A percentile compares a stretch with the other conserved stretches of the same genome.
These are phyloP conservation scores for Pseudogymnoascus sp. DNA, from an alignment of 2,329 filamentous ascomycete species.

Conservation along the genomic window DNA sequence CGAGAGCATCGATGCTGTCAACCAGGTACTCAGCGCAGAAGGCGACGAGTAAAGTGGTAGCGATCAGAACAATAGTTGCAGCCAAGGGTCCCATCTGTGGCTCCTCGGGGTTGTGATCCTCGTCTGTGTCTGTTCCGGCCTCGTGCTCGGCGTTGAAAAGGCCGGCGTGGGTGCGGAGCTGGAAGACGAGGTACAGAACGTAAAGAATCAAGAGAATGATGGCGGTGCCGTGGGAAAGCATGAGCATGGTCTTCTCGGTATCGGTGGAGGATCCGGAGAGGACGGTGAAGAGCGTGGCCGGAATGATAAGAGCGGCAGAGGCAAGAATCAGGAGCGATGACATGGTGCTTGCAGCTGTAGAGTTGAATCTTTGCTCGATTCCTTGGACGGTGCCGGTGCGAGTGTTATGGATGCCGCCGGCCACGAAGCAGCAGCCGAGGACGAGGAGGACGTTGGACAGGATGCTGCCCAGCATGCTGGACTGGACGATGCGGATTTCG, in stretches of 20 bases:
- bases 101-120: conserved; percentile 39
- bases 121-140: conserved; percentile 23
- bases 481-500: conserved; percentile 93
- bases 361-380: conserved; percentile 64
- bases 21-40: conserved; percentile 72
- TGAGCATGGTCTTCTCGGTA: conserved; percentile 51
- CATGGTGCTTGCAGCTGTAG: conserved; percentile 71
- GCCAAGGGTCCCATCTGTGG: conserved; percentile 54
- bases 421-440: conserved; percentile 71
- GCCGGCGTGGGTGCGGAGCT: conserved; percentile 65
- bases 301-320: conserved; percentile 71
- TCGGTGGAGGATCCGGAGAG: conserved; percentile 41
- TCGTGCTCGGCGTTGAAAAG: conserved; percentile 55
- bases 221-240: conserved; percentile 67
- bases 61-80: conserved; percentile 57
- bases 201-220: conserved; percentile 70
- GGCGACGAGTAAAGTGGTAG: conserved; percentile 62
- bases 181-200: conserved; percentile 69
- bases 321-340: conserved; percentile 52
- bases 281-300: conserved; percentile 66
- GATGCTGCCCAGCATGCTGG: conserved; percentile 93
- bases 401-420: conserved; percentile 61
- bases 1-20: conserved; percentile 65
- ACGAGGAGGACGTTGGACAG: conserved; percentile 89
- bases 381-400: conserved; percentile 43